phyloP scores from a whole-genome alignment of 331 rosid species.

The Malus hybrid region DNA sequence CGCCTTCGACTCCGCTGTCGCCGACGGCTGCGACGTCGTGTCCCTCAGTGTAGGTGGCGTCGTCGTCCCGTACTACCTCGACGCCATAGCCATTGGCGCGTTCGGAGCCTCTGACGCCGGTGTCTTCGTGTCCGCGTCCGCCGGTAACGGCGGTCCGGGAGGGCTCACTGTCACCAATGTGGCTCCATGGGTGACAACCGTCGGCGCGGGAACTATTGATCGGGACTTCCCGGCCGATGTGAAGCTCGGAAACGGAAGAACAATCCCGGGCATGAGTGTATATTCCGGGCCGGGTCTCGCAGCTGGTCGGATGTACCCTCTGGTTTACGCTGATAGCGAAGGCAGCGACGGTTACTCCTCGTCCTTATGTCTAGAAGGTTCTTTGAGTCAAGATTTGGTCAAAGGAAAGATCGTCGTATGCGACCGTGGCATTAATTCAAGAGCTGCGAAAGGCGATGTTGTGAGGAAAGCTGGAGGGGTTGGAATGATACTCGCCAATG shows the following conservation, averaged over 20 bases:
- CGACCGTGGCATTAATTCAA: slow-evolving; percentile 85
- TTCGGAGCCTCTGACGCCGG: slow-evolving; percentile 62
- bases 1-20: slow-evolving; percentile 83
- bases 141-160: slow-evolving; percentile 95
- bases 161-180: slow-evolving; percentile 85
- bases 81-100: slow-evolving; percentile 74
- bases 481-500: slow-evolving; percentile 90
- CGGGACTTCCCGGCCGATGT: slow-evolving; percentile 86
- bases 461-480: slow-evolving; percentile 78
- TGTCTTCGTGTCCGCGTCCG: slow-evolving; percentile 78
- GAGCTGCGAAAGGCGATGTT: slow-evolving; percentile 82
- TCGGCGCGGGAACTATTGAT: slow-evolving; percentile 93
- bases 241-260: slow-evolving; percentile 73
- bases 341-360: slow-evolving; percentile 80
- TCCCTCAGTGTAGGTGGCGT: slow-evolving; percentile 96
- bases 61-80: slow-evolving; percentile 83
- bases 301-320: slow-evolving; percentile 64
- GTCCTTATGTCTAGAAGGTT: slow-evolving; percentile 82
- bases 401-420: slow-evolving; percentile 73
- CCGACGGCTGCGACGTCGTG: slow-evolving; percentile 76
- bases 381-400: slow-evolving; percentile 53
- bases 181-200: slow-evolving; percentile 95
- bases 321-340: slow-evolving; percentile 68
- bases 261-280: slow-evolving; percentile 54
- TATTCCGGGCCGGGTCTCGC: slow-evolving; percentile 76